Base-by-base conservation (phyloP, 495 filamentous ascomycete species). In the Chaetomium fimeti region DNA sequence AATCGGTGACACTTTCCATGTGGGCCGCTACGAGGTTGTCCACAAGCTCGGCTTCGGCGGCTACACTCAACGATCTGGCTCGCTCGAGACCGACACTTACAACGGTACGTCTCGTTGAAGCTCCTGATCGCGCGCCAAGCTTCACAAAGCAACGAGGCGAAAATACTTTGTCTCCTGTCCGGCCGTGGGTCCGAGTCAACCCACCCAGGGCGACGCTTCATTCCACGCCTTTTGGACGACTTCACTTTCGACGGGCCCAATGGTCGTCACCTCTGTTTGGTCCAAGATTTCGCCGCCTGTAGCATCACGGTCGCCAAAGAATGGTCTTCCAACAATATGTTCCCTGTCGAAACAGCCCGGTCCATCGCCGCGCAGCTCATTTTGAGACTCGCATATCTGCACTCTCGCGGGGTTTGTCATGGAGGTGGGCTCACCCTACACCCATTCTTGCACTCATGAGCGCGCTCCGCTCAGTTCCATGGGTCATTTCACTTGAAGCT, bases 281-380 rank as follows among this genome's bases (percentile, higher is more conserved):
- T 58, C 1, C 40, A 47, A 47, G 56, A 58, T 1, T 5, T 40
- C 7, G 40, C 20, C 0, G 56, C 36, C 2, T 58, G 56, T 20
- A 47, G 40, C 40, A 47, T 58, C 5, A 12, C 38, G 13, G 13
- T 40, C 2, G 8, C 40, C 40, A 45, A 58, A 40, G 40, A 58
- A 47, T 45, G 38, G 56, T 42, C 40, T 45, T 58, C 40, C 4
- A 55, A 55, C 12, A 55, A 38, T 22, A 58, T 45, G 56, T 45
- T 58, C 36, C 38, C 38, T 3, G 56, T 58, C 11, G 38, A 58
- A 47, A 45, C 55, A 28, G 56, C 56, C 22, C 38, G 56, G 40
- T 47, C 56, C 24, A 58, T 47, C 42, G 56, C 56, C 12, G 38
- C 56, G 20, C 56, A 58, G 40, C 38, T 58, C 56, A 58, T 58